Base-by-base conservation (phyloP, 208 protist species). In the Trypanosomatidae sp. region DNA sequence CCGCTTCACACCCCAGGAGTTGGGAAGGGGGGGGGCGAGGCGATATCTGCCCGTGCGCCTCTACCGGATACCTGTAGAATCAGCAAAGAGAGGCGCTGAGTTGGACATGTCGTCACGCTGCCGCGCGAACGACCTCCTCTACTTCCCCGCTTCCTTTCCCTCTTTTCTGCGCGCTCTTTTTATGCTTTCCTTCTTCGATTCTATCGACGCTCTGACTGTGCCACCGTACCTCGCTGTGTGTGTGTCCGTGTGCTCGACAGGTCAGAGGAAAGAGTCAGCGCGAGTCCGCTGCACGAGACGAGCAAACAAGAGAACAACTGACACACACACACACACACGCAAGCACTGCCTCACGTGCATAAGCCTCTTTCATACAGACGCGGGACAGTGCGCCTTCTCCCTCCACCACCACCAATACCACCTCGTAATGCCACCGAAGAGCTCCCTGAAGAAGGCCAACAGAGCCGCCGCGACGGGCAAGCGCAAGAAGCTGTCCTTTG, bases 401-500 rank as follows among this genome's bases (percentile, higher is more conserved):
- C 19, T 4, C 8, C 2, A 8, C 25, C 58, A 62, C 53, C 10
- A 17, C 15, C 59, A 41, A 15, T 17, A 25, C 36, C 44, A 53
- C 43, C 62, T 67, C 49, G 17, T 43, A 43, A 80, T 80, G 76
- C 53, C 70, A 25, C 70, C 66, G 22, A 80, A 76, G 59, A 62
- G 68, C 52, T 36, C 69, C n/a, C 1, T 66, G 12, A 75, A 75
- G 66, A 76, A 75, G 66, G 44, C 49, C 15, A 30, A 19, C 49
- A 55, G 47, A 19, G 60, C 71, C 1, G 76, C n/a, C 15, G 69
- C 65, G 0, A 55, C 66, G 52, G 76, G 76, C 33, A 76, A 81
- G 53, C 71, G 71, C 53, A 81, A 81, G 68, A 81, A 66, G 50
- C 62, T 81, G 0, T 70, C 67, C 55, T 81, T 81, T 58, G 62